Base-by-base conservation (phyloP, 2,329 filamentous ascomycete genomes). In the Exophiala bonariae region DNA sequence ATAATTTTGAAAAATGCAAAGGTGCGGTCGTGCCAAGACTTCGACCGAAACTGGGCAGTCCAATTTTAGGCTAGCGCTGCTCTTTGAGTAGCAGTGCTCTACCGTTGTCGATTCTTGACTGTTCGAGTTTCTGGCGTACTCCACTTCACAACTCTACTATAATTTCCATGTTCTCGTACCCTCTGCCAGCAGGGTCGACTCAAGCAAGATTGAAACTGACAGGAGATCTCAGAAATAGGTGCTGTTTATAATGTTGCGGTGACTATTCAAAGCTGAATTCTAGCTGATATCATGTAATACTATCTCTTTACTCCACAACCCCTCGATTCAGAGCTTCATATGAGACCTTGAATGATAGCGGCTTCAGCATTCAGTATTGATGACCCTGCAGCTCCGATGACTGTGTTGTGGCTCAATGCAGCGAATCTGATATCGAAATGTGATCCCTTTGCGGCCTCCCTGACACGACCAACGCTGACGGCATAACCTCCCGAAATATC, bases 371-470 rank as follows among this genome's bases (percentile, higher is more conserved):
- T 97, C 60, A 97, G 70, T 70, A 97, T 96, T 23, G 89, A 95
- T 2, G 89, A 95, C 9, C 93, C 93, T n/a, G 92, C 91, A 23
- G 93, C 93, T 57, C 92, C 92, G 66, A 99, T 92, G 46, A 99
- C 87, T 52, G 92, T 87, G 63, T 88, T 88, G 63, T 97, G 93
- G 64, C 89, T 96, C 59, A 97, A 74, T 18, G 90, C 89, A 53
- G 93, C 91, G 69, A 97, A 97, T 68, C 95, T 91, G 66, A 97
- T 80, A 65, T 97, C 93, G 62, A 96, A 96, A 57, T 96, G 86
- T 16, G 88, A 89, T 54, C 85, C 87, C 34, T 67, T 59, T 59
- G 89, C 86, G 61, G 96, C 91, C 67, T 92, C 85, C 37, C 93
- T 76, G 20, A 96, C 81, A 19, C 92, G 81, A 6, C 92, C 92